A percentile compares a stretch with the other conserved stretches of the same genome.
phyloP scores from a whole-genome alignment of 2,329 filamentous ascomycete genomes.

The Fusarium pseudonygamai region DNA sequence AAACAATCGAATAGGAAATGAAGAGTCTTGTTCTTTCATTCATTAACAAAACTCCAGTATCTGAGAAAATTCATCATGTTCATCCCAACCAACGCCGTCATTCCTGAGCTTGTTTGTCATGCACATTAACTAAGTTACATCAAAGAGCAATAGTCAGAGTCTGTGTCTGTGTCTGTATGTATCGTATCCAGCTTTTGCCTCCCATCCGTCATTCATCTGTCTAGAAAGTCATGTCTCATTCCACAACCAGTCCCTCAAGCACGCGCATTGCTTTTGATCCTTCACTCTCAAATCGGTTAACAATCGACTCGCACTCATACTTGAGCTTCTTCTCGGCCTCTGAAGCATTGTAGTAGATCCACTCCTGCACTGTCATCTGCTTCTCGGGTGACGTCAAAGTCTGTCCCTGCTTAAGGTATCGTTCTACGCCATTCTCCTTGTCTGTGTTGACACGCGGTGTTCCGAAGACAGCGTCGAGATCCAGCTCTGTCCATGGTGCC shows the following conservation, averaged over 20 bases:
- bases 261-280: slow-evolving; percentile 80
- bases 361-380: slow-evolving; percentile 92
- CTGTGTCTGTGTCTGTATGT: slow-evolving; percentile 9
- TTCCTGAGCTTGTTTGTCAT: slow-evolving; percentile 33
- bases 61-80: slow-evolving; percentile 30
- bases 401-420: slow-evolving; percentile 63
- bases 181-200: slow-evolving; percentile 27
- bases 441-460: slow-evolving; percentile 53
- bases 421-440: slow-evolving; percentile 62
- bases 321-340: slow-evolving; percentile 83
- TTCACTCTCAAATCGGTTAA: slow-evolving; percentile 84
- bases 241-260: slow-evolving; percentile 76
- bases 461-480: slow-evolving; percentile 78
- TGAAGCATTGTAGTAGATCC: slow-evolving; percentile 84
- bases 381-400: slow-evolving; percentile 80
- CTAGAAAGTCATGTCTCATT: slow-evolving; percentile 45
- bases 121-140: slow-evolving; percentile 14
- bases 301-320: slow-evolving; percentile 83
- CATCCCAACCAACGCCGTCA: slow-evolving; percentile 28
- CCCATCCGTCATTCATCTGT: slow-evolving; percentile 18
- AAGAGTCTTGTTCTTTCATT: slow-evolving; percentile 8
- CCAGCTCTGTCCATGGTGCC: slow-evolving; percentile 75
- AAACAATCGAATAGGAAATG: not conserved
- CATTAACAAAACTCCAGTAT: slow-evolving; percentile 20
- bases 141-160: slow-evolving; percentile 21